phyloP scores from a whole-genome alignment of 208 protist species.

The Kentomonas sorsogonicus region DNA sequence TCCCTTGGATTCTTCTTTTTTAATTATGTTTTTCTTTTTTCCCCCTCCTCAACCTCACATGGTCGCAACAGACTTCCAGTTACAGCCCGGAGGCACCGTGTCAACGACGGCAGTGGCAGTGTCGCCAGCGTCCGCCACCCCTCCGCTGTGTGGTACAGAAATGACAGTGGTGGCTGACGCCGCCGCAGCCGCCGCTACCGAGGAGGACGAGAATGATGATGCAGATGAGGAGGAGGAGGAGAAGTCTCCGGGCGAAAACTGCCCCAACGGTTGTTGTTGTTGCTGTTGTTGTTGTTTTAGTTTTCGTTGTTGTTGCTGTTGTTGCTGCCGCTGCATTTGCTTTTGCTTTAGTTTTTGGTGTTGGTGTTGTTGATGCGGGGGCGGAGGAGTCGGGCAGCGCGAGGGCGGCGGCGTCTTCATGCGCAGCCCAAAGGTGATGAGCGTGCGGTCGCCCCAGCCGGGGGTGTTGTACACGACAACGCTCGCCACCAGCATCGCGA shows the following conservation, averaged over 20 bases:
- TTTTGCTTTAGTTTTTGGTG: background rate
- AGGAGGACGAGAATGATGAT: background rate
- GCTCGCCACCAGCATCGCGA: background rate
- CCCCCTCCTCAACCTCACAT: background rate
- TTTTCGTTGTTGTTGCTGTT: background rate
- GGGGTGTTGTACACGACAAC: background rate
- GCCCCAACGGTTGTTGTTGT: background rate
- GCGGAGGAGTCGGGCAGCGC: too few relatives aligned
- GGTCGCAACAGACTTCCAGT: too few relatives aligned
- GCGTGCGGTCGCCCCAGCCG: background rate
- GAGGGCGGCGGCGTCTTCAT: too few relatives aligned
- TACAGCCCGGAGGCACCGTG: too few relatives aligned
- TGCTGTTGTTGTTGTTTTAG: background rate
- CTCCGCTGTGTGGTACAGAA: too few relatives aligned
- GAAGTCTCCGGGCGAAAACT: background rate
- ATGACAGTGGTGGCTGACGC: too few relatives aligned
- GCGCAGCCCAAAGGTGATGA: conserved; percentile 1
- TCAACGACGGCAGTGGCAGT: too few relatives aligned
- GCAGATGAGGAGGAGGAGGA: background rate
- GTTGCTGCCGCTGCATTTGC: background rate
- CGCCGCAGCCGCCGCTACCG: too few relatives aligned
- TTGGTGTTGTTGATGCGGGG: too few relatives aligned
- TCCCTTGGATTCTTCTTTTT: background rate
- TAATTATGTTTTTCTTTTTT: background rate
- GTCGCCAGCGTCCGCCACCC: too few relatives aligned